Conservation (phyloP, 108 stramenopile genomes). For the Cyclotella cryptica region DNA sequence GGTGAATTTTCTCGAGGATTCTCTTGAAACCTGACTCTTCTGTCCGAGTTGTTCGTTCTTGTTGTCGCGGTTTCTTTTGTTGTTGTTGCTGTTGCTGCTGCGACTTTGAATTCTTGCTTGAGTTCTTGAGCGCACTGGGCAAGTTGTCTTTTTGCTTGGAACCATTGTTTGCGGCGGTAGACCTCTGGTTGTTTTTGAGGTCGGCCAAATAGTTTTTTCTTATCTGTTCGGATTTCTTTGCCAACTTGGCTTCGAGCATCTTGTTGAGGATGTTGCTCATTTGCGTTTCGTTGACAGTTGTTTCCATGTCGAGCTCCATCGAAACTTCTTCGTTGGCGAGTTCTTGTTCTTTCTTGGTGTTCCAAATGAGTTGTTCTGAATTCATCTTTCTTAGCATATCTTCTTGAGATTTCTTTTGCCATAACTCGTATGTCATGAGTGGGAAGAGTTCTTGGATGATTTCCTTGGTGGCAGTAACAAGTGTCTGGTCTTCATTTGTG, state of each 20-base stretch:
- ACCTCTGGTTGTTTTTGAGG: conserved; percentile 1
- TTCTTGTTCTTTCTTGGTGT: not conserved
- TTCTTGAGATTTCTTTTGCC: not conserved
- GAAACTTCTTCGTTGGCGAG: not conserved
- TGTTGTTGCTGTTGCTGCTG: not conserved
- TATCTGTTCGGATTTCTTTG: not conserved
- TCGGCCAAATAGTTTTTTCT: conserved; percentile 6
- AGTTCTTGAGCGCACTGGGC: not conserved
- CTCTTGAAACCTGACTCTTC: not conserved
- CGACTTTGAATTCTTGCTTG: not conserved
- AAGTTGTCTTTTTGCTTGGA: not conserved
- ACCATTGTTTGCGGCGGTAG: not conserved
- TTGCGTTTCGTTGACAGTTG: not conserved
- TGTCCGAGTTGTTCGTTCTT: too few relatives aligned
- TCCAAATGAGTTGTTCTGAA: not conserved
- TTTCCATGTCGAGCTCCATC: not conserved
- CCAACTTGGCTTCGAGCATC: not conserved
- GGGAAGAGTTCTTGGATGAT: not conserved
- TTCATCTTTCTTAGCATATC: not conserved
- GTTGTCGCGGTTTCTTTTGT: not conserved
- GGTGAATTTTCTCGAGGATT: not conserved
- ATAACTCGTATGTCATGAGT: not conserved
- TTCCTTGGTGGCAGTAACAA: not conserved
- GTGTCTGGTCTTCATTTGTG: not conserved
- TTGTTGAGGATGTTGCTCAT: not conserved